Percentiles rank a stretch among this genome's conserved stretches.
phyloP scores from a whole-genome alignment of 192 early-diverging fungal genomes.

The Coemansia sp. region DNA sequence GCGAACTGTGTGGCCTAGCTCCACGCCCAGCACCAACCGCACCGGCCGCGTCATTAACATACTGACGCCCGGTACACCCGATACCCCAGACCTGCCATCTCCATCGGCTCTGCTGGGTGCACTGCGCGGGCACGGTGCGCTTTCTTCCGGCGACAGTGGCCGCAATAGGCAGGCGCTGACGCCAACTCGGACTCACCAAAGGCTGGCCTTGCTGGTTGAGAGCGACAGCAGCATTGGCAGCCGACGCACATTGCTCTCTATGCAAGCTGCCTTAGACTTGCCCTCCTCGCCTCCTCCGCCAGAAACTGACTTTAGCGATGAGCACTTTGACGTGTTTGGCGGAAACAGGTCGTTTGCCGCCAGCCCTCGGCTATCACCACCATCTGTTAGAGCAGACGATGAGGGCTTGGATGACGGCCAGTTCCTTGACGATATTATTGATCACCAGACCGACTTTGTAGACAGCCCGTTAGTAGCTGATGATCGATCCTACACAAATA shows the following conservation, averaged over 20 bases:
- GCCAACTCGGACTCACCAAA: neutral
- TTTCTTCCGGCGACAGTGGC: constrained; percentile 1
- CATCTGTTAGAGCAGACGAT: neutral
- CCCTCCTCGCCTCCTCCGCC: constrained; percentile 48
- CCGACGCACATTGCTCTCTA: neutral
- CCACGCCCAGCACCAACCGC: neutral
- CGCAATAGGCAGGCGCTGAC: neutral
- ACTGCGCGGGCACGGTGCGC: neutral
- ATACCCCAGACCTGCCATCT: constrained; percentile 39
- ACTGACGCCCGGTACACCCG: constrained; percentile 11
- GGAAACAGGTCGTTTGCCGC: neutral
- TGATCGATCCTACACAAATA: too few species aligned
- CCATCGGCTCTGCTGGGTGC: constrained; percentile 22
- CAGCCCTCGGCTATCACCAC: neutral
- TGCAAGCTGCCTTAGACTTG: constrained; percentile 23
- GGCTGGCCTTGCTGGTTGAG: neutral
- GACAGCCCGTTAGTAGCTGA: neutral
- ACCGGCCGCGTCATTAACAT: neutral
- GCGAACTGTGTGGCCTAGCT: neutral
- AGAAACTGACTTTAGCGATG: neutral
- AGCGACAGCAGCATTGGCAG: neutral
- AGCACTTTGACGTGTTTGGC: neutral
- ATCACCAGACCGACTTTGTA: neutral
- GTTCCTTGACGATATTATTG: constrained; percentile 10
- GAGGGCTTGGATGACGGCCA: constrained; percentile 7